Base-by-base conservation (phyloP, 257 asterid genomes). In the Parsonsia alboflavescens region DNA sequence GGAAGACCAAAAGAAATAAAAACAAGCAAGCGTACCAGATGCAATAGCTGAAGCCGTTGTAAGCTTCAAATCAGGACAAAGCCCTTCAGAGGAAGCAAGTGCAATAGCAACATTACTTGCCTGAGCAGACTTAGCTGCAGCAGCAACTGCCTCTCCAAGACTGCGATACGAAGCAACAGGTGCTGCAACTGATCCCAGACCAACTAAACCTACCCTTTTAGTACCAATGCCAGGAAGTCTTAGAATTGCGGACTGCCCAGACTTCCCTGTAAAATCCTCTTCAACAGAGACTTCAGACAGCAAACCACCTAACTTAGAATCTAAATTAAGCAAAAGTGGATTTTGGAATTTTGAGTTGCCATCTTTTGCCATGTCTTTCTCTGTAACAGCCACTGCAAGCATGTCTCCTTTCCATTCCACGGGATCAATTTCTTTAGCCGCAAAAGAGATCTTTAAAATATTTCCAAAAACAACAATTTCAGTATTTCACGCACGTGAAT, bases 341-440 rank as follows among this genome's bases (percentile, higher is more conserved):
- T 95, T 92, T 81, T 88, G 88, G 80, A 95, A 95, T 73, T 86
- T 89, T 7, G 83, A 88, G 80, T 84, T 83, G 67, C 85, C 97
- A 65, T 95, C 97, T 85, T 86, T 95, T 4, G 81, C 87, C 96
- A 83, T 75, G 83, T 95, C 99, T 77, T 82, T 89, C 84, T 89
- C 97, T 0, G 96, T 85, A 67, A 90, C 94, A 17, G 97, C 99
- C 48, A 95, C 93, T 21, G 93, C 96, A 59, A 95, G 96, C 61
- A 95, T 85, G 83, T 92, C 99, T 63, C 99, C 99, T 86, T 92
- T 95, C 99, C 99, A 95, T 85, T 89, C 96, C 5, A 83, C 87
- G 84, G 91, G 77, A 82, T 92, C 96, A 67, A 86, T 82, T 74
- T 90, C 98, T 88, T 95, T 92, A 33, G 97, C 96, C 53, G 89